Evolutionary conservation across 2,329 filamentous ascomycete genomes (phyloP), one percentile per base, ranked within the genome.

Genomic region (Gliomastix tumulicola): DNA sequence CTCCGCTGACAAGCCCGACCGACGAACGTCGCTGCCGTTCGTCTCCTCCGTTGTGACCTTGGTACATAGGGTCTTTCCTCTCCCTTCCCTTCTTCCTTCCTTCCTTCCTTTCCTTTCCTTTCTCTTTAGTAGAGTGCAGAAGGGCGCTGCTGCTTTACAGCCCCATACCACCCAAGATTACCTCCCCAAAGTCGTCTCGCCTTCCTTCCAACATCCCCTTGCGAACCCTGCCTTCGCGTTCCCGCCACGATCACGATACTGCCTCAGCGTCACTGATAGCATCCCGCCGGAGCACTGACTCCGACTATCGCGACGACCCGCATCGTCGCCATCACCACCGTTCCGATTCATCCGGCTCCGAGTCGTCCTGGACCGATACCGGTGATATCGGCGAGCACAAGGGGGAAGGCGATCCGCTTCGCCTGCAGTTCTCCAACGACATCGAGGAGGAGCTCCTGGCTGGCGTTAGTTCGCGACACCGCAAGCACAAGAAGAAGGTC

Each of bases 311-410:
- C 51, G 46, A 48, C 46, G 54, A 54, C 50, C 60, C 65, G 55
- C 57, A 60, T 46, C 55, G 59, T 47, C 77, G 62, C 54, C 60
- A 64, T 49, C 59, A 58, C 56, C 73, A 68, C 48, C 40, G 38
- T 39, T 76, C 74, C 36, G 62, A 55, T 49, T 62, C 58, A 53
- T 74, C 71, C 52, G 71, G 69, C 52, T 85, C 86, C 60, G 66
- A 68, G 44, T 87, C 82, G 41, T 79, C 85, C 50, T 96, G 88
- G 88, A 89, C 86, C 56, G 88, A 96, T 62, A 95, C 90, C 31
- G 90, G 88, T 55, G 92, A 97, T 63, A 78, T 97, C 52, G 88
- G 87, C 54, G 90, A 96, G 67, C 90, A 94, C 71, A 73, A 89
- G 50, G 84, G 78, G 53, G 82, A 85, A 68, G 79, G 81, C 54